Evolutionary conservation across 139 green algal genomes (phyloP).

Genomic region (Closterium sp.): DNA sequence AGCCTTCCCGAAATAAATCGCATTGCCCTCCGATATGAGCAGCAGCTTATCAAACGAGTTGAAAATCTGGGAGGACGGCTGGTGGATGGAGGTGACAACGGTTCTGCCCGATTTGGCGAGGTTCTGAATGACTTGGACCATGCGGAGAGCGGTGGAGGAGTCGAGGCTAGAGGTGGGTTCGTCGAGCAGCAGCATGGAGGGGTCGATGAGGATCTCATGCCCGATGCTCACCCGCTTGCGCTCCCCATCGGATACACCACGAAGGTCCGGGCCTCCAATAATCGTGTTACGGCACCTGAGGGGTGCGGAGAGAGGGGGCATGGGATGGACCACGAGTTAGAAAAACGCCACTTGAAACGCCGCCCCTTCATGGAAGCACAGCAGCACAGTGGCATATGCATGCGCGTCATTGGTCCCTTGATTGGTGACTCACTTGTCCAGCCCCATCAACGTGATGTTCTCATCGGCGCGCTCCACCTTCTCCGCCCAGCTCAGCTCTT

Average conservation of each 20-base stretch:
- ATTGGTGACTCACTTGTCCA: no score
- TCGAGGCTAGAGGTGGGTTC: constrained; percentile 85
- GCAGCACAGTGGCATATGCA: no score
- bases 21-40: constrained; percentile 50
- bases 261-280: constrained; percentile 78
- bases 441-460: no score
- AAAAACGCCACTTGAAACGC: no score
- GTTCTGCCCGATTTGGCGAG: constrained; percentile 53
- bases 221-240: constrained; percentile 87
- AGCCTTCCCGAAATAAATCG: constrained; percentile 48
- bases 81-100: constrained; percentile 76
- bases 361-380: no score
- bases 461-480: no score
- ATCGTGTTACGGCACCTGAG: constrained; percentile 89
- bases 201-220: constrained; percentile 91
- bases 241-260: constrained; percentile 75
- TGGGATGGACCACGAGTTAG: no score
- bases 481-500: no score
- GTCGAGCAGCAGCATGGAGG: constrained; percentile 76
- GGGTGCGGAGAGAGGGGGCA: no score
- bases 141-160: constrained; percentile 72
- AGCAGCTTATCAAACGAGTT: constrained; percentile 68
- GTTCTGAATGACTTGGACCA: constrained; percentile 22
- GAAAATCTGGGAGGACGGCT: constrained; percentile 74
- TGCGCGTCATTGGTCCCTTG: no score